phyloP scores from a whole-genome alignment of 176 grass and related monocot genomes.

The Avena insularis region DNA sequence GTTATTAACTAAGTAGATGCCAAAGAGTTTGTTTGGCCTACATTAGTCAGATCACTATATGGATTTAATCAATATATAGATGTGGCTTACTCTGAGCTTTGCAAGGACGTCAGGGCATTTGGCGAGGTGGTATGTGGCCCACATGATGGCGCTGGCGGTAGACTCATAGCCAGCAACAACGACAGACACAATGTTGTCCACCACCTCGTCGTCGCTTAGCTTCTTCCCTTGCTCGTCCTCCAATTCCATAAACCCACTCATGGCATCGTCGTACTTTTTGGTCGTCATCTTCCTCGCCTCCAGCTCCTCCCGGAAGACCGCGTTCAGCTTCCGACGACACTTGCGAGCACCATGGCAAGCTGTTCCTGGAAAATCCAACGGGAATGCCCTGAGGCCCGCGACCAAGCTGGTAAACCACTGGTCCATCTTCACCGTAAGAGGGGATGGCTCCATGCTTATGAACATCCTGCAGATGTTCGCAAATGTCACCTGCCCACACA shows the following conservation, averaged over 20 bases:
- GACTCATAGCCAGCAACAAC: slow-evolving; percentile 42
- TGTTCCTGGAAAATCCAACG: slow-evolving; percentile 39
- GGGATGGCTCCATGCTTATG: slow-evolving; percentile 48
- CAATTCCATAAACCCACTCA: slow-evolving; percentile 46
- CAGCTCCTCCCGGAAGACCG: slow-evolving; percentile 41
- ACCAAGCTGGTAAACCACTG: slow-evolving; percentile 21
- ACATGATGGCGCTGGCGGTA: slow-evolving; percentile 44
- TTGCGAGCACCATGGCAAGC: background rate
- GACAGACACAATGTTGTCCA: slow-evolving; percentile 50
- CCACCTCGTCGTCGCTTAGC: slow-evolving; percentile 37
- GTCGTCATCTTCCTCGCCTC: slow-evolving; percentile 25
- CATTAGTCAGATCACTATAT: background rate
- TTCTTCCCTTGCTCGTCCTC: slow-evolving; percentile 47
- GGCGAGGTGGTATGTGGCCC: slow-evolving; percentile 38
- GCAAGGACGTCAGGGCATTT: background rate
- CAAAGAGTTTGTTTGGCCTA: too few relatives aligned
- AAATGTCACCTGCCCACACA: slow-evolving; percentile 38
- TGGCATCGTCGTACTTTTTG: background rate
- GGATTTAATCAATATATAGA: background rate
- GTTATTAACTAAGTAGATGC: background rate
- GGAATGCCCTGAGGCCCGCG: slow-evolving; percentile 37
- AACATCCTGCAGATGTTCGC: slow-evolving; percentile 57
- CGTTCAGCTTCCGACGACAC: slow-evolving; percentile 35
- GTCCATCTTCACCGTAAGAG: slow-evolving; percentile 29
- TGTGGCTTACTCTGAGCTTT: background rate